Percentiles rank a stretch among this genome's conserved stretches.
phyloP scores from a whole-genome alignment of 495 filamentous ascomycete genomes.

The Aspergillus conjunctus region DNA sequence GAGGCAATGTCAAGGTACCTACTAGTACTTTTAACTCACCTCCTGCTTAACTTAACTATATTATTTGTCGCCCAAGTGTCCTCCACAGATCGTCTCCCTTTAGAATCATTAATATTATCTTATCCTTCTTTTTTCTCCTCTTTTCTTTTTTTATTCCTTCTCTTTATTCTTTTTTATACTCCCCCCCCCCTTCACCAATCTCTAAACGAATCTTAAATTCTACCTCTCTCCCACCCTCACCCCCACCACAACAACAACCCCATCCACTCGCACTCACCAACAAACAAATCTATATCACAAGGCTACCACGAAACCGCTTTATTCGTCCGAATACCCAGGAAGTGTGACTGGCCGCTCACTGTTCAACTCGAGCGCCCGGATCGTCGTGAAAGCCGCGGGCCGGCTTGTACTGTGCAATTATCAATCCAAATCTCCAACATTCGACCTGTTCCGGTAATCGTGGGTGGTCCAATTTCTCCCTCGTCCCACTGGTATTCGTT shows the following conservation, averaged over 20 bases:
- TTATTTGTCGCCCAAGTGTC: slow-evolving; percentile 26
- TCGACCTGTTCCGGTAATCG: slow-evolving; percentile 10
- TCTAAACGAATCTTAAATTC: slow-evolving; percentile 9
- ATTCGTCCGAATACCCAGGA: background rate
- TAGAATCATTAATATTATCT: slow-evolving; percentile 5
- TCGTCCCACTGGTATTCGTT: slow-evolving; percentile 12
- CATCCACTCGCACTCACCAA: slow-evolving; percentile 3
- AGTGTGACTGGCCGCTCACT: slow-evolving; percentile 1
- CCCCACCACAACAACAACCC: slow-evolving; percentile 5
- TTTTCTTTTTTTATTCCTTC: slow-evolving; percentile 8
- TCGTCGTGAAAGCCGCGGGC: slow-evolving; percentile 27
- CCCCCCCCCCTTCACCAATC: slow-evolving; percentile 8
- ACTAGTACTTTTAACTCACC: slow-evolving; percentile 27
- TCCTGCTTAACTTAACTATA: slow-evolving; percentile 19
- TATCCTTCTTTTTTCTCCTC: slow-evolving; percentile 6
- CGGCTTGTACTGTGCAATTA: slow-evolving; percentile 23
- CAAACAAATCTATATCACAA: slow-evolving; percentile 3
- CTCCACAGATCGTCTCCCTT: slow-evolving; percentile 12
- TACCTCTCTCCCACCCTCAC: slow-evolving; percentile 1
- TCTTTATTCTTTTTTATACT: slow-evolving; percentile 11
- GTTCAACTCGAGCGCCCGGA: slow-evolving; percentile 4
- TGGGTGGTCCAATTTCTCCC: slow-evolving; percentile 1
- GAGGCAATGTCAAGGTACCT: slow-evolving; percentile 29
- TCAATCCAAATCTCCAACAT: background rate
- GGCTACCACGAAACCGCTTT: background rate